Evolutionary conservation across 2,329 filamentous ascomycete species (phyloP).

Genomic region (Fusarium algeriense): DNA sequence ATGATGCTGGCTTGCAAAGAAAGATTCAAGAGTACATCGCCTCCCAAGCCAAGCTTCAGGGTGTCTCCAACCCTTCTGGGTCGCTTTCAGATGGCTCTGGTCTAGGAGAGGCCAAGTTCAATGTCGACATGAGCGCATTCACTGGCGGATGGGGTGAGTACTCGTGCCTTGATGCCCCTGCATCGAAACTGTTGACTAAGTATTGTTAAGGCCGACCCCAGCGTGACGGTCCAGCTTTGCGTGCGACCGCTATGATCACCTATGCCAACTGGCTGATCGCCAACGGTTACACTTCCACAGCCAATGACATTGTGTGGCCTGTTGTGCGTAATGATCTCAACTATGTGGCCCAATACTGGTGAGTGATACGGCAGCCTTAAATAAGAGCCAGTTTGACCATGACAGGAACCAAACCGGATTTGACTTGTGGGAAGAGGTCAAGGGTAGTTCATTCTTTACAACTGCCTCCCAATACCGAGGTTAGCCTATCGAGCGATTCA

Average conservation of each 20-base stretch:
- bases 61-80: conserved; percentile 77
- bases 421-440: conserved; percentile 87
- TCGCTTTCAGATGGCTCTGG: conserved; percentile 63
- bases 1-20: conserved; percentile 68
- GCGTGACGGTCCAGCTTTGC: conserved; percentile 81
- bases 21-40: conserved; percentile 76
- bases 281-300: conserved; percentile 72
- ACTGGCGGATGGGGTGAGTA: conserved; percentile 73
- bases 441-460: conserved; percentile 84
- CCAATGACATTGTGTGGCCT: conserved; percentile 73
- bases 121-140: conserved; percentile 72
- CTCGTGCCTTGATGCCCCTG: neutral
- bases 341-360: conserved; percentile 81
- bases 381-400: neutral
- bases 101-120: conserved; percentile 80
- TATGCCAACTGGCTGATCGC: conserved; percentile 79
- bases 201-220: conserved; percentile 72
- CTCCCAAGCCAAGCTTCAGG: conserved; percentile 75
- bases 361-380: conserved; percentile 6
- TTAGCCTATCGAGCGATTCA: conserved; percentile 39
- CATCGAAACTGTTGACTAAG: conserved; percentile 17
- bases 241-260: conserved; percentile 77
- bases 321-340: conserved; percentile 80
- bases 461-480: conserved; percentile 76
- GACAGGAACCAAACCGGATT: conserved; percentile 69